phyloP scores from a whole-genome alignment of 345 rosid genomes.

The Crucihimalaya himalaica region DNA sequence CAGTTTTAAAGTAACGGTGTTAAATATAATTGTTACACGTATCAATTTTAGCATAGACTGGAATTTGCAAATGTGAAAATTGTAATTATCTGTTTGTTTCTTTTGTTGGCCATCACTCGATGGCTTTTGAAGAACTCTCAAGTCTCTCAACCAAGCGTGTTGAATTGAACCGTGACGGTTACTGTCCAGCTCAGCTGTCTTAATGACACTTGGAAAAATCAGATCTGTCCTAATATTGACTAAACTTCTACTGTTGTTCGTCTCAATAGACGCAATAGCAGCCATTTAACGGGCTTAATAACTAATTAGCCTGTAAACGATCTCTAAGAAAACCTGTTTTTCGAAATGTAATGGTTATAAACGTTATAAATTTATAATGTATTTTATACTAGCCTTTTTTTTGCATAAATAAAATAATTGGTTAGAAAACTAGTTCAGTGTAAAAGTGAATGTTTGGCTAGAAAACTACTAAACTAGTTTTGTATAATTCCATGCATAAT shows the following conservation, averaged over 20 bases:
- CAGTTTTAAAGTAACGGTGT: background rate
- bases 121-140: slow-evolving; percentile 14
- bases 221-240: slow-evolving; percentile 2
- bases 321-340: background rate
- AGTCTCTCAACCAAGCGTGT: slow-evolving; percentile 24
- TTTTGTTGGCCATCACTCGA: slow-evolving; percentile 2
- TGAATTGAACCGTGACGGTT: background rate
- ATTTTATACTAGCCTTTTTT: no score
- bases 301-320: background rate
- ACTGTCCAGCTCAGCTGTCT: background rate
- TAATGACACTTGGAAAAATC: slow-evolving; percentile 25
- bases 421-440: no score
- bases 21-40: background rate
- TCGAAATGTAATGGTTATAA: background rate
- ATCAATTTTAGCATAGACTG: background rate
- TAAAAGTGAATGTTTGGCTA: no score
- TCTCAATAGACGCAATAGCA: background rate
- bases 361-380: no score
- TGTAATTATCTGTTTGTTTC: background rate
- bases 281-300: background rate
- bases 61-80: background rate
- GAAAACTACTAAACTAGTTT: background rate
- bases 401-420: no score
- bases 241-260: background rate
- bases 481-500: background rate